Percentiles rank a stretch among this genome's conserved stretches.
Conservation (phyloP, 169 alveolate species). For the Cryptosporidium canis region DNA sequence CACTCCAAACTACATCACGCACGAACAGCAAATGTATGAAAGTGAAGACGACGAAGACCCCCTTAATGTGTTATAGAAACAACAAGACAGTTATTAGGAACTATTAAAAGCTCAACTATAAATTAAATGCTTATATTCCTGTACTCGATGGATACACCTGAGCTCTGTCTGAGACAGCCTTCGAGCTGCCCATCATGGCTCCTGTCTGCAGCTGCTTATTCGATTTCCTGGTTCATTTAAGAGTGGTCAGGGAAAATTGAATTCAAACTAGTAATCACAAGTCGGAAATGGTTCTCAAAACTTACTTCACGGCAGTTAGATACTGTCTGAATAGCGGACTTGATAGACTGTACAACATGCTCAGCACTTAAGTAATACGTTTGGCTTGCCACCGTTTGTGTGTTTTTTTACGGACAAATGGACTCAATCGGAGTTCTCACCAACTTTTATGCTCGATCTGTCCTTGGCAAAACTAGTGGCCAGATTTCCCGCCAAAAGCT, state of each 20-base stretch:
- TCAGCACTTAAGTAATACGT: neutral
- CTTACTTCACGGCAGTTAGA: constrained; percentile 42
- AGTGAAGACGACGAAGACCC: constrained; percentile 71
- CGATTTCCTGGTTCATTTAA: constrained; percentile 8
- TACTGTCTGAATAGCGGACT: constrained; percentile 62
- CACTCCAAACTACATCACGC: neutral
- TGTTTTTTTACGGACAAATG: no score
- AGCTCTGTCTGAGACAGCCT: constrained; percentile 64
- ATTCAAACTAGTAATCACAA: neutral
- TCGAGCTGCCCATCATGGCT: constrained; percentile 6
- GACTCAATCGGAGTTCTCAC: no score
- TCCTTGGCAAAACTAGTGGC: no score
- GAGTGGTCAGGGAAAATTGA: neutral
- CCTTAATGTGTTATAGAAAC: constrained; percentile 20
- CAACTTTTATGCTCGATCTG: no score
- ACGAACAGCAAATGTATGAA: constrained; percentile 56
- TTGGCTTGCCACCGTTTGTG: no score
- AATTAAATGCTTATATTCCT: constrained; percentile 22
- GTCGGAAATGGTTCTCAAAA: neutral
- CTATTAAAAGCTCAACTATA: neutral
- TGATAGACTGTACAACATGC: constrained; percentile 49
- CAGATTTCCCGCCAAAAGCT: neutral
- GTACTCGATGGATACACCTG: constrained; percentile 61
- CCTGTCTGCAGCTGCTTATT: constrained; percentile 45
- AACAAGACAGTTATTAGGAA: neutral